Conservation (phyloP, 768 basidiomycete genomes). For the Cystobasidium ongulense region DNA sequence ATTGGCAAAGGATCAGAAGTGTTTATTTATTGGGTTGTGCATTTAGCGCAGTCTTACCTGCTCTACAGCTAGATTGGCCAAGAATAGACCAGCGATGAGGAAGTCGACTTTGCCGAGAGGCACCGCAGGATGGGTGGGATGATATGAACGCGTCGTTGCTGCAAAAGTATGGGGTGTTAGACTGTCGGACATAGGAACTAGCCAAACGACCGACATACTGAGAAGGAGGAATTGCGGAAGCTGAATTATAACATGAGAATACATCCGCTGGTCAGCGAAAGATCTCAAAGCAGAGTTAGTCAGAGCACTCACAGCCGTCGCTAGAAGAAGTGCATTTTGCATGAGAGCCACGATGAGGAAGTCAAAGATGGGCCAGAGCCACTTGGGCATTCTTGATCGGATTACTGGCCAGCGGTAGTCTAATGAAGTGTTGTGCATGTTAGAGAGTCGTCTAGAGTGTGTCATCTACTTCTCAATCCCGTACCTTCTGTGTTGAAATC, state of each 20-base stretch:
- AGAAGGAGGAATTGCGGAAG: slow-evolving; percentile 45
- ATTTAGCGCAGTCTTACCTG: slow-evolving; percentile 8
- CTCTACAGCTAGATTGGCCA: slow-evolving; percentile 60
- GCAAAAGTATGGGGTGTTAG: slow-evolving; percentile 48
- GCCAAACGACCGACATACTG: slow-evolving; percentile 37
- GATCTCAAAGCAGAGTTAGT: background rate
- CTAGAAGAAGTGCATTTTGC: slow-evolving; percentile 72
- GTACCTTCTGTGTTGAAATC: slow-evolving; percentile 36
- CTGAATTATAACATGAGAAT: background rate
- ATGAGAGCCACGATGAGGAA: slow-evolving; percentile 51
- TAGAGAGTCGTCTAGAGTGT: too few species aligned
- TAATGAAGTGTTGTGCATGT: too few species aligned
- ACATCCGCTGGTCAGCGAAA: too few species aligned
- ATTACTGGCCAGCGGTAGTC: slow-evolving; percentile 87
- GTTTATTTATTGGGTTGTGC: background rate
- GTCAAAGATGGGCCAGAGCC: background rate
- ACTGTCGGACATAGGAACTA: slow-evolving; percentile 32
- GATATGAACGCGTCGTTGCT: slow-evolving; percentile 51
- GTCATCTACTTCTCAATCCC: too few species aligned
- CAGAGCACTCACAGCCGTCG: slow-evolving; percentile 47
- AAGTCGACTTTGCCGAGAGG: slow-evolving; percentile 57
- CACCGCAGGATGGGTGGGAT: slow-evolving; percentile 52
- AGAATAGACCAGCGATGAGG: slow-evolving; percentile 54
- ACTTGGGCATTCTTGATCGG: slow-evolving; percentile 49
- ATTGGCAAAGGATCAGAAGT: background rate